Evolutionary conservation across 495 filamentous ascomycete genomes (phyloP).

Genomic region (Xylaria sp.): DNA sequence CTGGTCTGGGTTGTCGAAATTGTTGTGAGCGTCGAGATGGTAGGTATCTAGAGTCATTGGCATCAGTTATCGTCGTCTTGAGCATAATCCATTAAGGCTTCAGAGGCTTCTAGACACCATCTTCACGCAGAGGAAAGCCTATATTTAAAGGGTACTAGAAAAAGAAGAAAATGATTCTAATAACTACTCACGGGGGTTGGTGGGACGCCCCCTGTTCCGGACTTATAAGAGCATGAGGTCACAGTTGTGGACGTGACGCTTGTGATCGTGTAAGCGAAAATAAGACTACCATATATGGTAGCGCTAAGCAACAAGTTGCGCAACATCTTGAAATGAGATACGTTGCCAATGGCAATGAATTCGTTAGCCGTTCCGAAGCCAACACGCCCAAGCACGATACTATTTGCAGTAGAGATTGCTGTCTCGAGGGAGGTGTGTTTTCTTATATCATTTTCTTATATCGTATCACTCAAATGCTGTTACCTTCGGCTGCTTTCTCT

Average conservation of each 20-base stretch:
- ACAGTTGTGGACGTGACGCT: background rate
- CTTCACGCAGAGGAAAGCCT: no score
- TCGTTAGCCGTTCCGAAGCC: background rate
- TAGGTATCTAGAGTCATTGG: background rate
- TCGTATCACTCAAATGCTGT: background rate
- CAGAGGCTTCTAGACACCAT: background rate
- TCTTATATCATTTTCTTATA: no score
- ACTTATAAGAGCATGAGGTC: constrained; percentile 6
- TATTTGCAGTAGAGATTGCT: background rate
- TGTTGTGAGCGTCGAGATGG: background rate
- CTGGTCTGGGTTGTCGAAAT: background rate
- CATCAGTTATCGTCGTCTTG: background rate
- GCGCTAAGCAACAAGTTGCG: background rate
- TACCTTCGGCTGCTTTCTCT: background rate
- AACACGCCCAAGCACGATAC: background rate
- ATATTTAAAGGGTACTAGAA: background rate
- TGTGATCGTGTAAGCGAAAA: background rate
- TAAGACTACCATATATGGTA: background rate
- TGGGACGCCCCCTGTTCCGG: background rate
- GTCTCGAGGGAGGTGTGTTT: background rate
- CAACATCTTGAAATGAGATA: background rate
- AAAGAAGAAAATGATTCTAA: background rate
- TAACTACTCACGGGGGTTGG: background rate
- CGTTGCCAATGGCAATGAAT: background rate
- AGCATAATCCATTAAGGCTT: background rate